Conservation (phyloP, 2,329 filamentous ascomycete genomes). For the Botrytis galanthina region DNA sequence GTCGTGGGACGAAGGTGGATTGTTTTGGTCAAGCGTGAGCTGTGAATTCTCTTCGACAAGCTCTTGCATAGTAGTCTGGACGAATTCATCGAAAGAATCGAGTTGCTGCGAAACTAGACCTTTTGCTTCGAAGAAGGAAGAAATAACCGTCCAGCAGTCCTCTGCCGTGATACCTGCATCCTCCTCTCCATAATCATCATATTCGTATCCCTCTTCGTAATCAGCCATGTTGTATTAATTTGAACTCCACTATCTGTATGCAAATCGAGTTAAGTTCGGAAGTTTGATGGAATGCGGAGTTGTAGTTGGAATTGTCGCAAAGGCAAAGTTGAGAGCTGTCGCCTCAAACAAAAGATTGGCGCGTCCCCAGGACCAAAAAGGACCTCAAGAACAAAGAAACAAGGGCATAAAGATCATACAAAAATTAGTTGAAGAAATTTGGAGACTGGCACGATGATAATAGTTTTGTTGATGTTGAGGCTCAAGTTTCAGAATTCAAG, state of each 20-base stretch:
- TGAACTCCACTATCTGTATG: conserved; percentile 5
- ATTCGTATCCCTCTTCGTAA: conserved; percentile 58
- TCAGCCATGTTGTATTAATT: conserved; percentile 36
- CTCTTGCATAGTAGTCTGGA: conserved; percentile 89
- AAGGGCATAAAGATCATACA: conserved; percentile 25
- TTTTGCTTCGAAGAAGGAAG: conserved; percentile 93
- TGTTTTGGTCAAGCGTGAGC: conserved; percentile 90
- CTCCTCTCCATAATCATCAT: conserved; percentile 66
- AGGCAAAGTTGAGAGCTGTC: conserved; percentile 21
- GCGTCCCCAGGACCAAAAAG: conserved; percentile 22
- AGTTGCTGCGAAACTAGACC: conserved; percentile 96
- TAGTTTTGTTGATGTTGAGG: not conserved
- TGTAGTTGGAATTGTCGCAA: conserved; percentile 15
- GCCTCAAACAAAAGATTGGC: conserved; percentile 18
- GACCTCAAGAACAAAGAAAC: conserved; percentile 24
- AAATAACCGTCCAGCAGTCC: conserved; percentile 98
- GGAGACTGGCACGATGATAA: not conserved
- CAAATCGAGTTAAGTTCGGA: not conserved
- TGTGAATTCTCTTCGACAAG: conserved; percentile 89
- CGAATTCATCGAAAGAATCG: conserved; percentile 97
- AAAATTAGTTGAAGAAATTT: not conserved
- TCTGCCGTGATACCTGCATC: conserved; percentile 79
- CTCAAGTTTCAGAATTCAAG: conserved; percentile 10
- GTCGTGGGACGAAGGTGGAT: conserved; percentile 72
- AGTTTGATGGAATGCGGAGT: conserved; percentile 1